Evolutionary conservation across 176 grass and related monocot genomes (phyloP).

Genomic region (Carex myosuroides): DNA sequence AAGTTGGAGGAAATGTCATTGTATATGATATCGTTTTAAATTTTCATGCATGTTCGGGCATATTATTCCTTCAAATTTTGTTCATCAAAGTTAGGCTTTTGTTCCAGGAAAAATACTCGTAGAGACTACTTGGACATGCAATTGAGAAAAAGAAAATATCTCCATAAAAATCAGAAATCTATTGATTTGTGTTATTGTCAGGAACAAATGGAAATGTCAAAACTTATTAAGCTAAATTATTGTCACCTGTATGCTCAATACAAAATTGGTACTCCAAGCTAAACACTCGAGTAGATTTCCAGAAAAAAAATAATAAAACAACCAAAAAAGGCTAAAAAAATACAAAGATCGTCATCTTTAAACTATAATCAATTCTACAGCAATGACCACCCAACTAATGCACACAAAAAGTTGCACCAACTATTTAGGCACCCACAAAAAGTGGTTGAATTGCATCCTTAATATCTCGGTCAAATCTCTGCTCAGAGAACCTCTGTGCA

Average conservation of each 20-base stretch:
- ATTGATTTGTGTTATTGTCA: background rate
- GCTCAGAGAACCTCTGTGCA: conserved; percentile 73
- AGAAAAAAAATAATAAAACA: background rate
- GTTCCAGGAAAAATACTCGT: background rate
- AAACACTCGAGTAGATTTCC: background rate
- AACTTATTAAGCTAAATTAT: background rate
- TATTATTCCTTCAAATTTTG: background rate
- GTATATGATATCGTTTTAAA: background rate
- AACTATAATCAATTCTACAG: conserved; percentile 7
- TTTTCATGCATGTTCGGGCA: background rate
- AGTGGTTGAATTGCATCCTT: conserved; percentile 41
- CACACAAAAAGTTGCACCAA: background rate
- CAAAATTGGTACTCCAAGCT: background rate
- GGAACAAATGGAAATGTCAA: background rate
- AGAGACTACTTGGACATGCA: background rate
- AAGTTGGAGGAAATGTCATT: background rate
- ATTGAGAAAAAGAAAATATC: background rate
- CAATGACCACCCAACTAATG: background rate
- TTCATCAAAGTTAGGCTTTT: background rate
- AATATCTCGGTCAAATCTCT: conserved; percentile 65
- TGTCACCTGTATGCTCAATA: background rate
- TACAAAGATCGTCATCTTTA: background rate
- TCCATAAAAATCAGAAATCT: background rate
- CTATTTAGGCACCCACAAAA: conserved; percentile 19
- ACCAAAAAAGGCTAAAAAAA: background rate